phyloP scores from a whole-genome alignment of 2,329 filamentous ascomycete species.

The Xylaria sp. region DNA sequence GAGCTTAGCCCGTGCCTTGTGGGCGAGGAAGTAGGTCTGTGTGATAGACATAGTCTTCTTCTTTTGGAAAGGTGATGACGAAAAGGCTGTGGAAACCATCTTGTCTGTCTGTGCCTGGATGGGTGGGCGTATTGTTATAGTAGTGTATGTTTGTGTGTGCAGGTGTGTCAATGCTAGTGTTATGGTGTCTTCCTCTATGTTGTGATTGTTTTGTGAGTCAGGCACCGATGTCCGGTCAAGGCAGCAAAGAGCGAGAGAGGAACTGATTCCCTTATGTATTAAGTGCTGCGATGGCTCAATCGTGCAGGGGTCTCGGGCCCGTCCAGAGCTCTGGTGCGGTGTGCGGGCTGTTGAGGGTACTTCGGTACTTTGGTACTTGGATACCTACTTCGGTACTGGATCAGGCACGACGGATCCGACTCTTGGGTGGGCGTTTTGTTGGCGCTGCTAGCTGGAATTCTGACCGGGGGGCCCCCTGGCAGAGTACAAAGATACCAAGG shows the following conservation, averaged over 20 bases:
- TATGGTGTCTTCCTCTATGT: conserved; percentile 48
- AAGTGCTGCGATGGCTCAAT: conserved; percentile 44
- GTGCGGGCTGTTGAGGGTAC: conserved; percentile 32
- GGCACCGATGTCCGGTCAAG: conserved; percentile 52
- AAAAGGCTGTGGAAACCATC: conserved; percentile 51
- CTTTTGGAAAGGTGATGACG: conserved; percentile 50
- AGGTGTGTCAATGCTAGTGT: conserved; percentile 33
- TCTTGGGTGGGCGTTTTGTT: conserved; percentile 36
- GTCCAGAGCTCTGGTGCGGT: conserved; percentile 36
- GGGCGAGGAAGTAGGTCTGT: conserved; percentile 97
- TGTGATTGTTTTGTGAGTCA: conserved; percentile 51
- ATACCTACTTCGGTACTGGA: conserved; percentile 35
- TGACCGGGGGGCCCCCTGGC: conserved; percentile 21
- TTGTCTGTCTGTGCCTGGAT: conserved; percentile 43
- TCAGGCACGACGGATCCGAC: conserved; percentile 40
- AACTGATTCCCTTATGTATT: conserved; percentile 49
- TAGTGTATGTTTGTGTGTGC: conserved; percentile 30
- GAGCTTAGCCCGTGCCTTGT: conserved; percentile 96
- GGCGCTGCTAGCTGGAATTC: conserved; percentile 38
- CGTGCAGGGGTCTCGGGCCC: conserved; percentile 41
- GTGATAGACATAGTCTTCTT: conserved; percentile 96
- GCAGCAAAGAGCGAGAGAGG: conserved; percentile 45
- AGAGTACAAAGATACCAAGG: conserved; percentile 23
- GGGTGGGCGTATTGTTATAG: conserved; percentile 25
- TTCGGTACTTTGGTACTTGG: conserved; percentile 31